These are phyloP conservation scores for Tephrocybe sp. DNA, from an alignment of 768 basidiomycete species.

Conservation along the genomic window DNA sequence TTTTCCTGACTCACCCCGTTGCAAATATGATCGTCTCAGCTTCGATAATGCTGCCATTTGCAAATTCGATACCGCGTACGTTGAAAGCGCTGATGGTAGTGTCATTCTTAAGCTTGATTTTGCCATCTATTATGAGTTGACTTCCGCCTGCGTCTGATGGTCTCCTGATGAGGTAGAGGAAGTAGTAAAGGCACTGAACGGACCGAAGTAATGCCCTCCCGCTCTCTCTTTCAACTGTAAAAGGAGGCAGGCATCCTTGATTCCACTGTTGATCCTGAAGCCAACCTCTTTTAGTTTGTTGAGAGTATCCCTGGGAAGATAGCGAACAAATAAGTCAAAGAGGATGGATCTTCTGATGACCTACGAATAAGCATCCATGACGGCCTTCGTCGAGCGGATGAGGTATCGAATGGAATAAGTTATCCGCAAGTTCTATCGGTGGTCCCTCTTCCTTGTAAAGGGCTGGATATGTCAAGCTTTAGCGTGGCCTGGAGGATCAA, in stretches of 20 bases:
- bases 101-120: slow-evolving; percentile 73
- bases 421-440: slow-evolving; percentile 46
- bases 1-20: no score
- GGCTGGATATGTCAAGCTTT: slow-evolving; percentile 11
- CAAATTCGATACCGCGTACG: neutral
- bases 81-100: slow-evolving; percentile 34
- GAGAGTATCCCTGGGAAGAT: neutral
- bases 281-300: slow-evolving; percentile 27
- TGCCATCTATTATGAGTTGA: slow-evolving; percentile 61
- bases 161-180: neutral
- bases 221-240: slow-evolving; percentile 30
- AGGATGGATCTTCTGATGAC: neutral
- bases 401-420: slow-evolving; percentile 44
- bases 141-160: slow-evolving; percentile 55
- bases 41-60: neutral
- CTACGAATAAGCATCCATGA: slow-evolving; percentile 38
- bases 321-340: neutral
- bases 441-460: slow-evolving; percentile 47
- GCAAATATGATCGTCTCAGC: neutral
- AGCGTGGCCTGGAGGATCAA: neutral
- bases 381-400: slow-evolving; percentile 21
- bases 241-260: slow-evolving; percentile 36
- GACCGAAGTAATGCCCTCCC: slow-evolving; percentile 41
- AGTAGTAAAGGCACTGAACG: neutral
- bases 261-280: slow-evolving; percentile 43